Percentiles rank a stretch among this genome's conserved stretches.
These are phyloP conservation scores for Lodderomyces pseudojiufengensis DNA, from an alignment of 1,139 yeast species.

Conservation along the genomic window DNA sequence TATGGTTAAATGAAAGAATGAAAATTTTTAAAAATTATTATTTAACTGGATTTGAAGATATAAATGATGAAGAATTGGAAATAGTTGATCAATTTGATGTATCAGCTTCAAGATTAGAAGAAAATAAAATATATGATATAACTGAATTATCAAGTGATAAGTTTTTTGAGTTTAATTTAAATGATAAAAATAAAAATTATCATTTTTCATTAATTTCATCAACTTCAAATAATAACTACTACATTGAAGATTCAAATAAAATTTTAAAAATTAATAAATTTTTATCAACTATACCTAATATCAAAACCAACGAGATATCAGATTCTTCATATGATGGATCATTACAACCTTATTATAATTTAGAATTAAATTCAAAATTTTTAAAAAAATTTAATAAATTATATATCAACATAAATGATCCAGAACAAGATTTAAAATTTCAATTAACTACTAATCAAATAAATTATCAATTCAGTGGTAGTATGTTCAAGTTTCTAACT, in stretches of 20 bases:
- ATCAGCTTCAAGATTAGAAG: not conserved
- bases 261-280: not conserved
- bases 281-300: constrained; percentile 42
- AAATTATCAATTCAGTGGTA: constrained; percentile 26
- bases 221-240: not conserved
- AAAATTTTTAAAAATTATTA: constrained; percentile 37
- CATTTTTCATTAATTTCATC: constrained; percentile 11
- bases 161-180: not conserved
- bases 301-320: constrained; percentile 30
- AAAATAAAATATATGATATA: not conserved
- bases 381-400: constrained; percentile 36
- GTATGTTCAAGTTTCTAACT: constrained; percentile 21
- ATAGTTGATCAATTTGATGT: not conserved
- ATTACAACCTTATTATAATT: constrained; percentile 41
- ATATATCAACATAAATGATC: constrained; percentile 30
- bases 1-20: constrained; percentile 46
- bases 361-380: constrained; percentile 34
- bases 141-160: no score
- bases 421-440: not conserved
- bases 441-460: constrained; percentile 9
- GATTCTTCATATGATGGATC: constrained; percentile 55
- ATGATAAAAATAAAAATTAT: constrained; percentile 1
- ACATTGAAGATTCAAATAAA: constrained; percentile 1
- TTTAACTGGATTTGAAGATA: constrained; percentile 9
- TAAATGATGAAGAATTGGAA: not conserved